These are phyloP conservation scores for Hericium coralloides DNA, from an alignment of 768 basidiomycete genomes.

Conservation along the genomic window DNA sequence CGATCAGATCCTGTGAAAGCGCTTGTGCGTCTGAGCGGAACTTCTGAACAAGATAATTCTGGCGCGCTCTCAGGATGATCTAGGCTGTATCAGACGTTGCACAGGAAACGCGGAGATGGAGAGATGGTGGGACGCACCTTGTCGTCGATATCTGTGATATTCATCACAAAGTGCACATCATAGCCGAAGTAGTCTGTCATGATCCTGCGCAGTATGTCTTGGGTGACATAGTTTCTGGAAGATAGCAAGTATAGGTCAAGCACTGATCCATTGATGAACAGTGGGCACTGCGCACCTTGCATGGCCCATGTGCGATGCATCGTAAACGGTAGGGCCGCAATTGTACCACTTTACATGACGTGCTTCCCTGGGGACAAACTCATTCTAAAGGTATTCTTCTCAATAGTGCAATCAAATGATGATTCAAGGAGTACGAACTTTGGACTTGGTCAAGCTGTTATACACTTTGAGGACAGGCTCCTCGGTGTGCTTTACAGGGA, in stretches of 20 bases:
- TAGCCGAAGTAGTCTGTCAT: constrained; percentile 95
- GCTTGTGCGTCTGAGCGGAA: constrained; percentile 45
- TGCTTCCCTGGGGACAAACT: constrained; percentile 63
- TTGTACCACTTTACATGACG: constrained; percentile 96
- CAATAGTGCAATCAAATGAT: neutral
- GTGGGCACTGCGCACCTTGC: constrained; percentile 53
- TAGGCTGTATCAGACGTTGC: constrained; percentile 21
- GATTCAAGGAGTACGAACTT: constrained; percentile 38
- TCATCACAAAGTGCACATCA: constrained; percentile 98
- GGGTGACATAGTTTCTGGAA: constrained; percentile 88
- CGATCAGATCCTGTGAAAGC: constrained; percentile 51
- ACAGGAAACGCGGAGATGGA: neutral
- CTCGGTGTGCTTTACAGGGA: constrained; percentile 33
- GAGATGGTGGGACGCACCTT: constrained; percentile 47
- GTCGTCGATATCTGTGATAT: constrained; percentile 98
- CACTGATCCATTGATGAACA: too few species aligned
- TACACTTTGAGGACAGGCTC: constrained; percentile 76
- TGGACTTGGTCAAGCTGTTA: constrained; percentile 87
- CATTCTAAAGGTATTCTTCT: constrained; percentile 40
- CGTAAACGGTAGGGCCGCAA: constrained; percentile 98
- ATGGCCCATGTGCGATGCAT: constrained; percentile 97
- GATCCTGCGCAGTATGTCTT: constrained; percentile 85
- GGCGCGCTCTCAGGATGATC: constrained; percentile 92
- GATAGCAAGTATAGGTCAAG: neutral
- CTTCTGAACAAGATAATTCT: constrained; percentile 58